Evolutionary conservation across 768 basidiomycete species (phyloP).

Genomic region (Russula sp.): DNA sequence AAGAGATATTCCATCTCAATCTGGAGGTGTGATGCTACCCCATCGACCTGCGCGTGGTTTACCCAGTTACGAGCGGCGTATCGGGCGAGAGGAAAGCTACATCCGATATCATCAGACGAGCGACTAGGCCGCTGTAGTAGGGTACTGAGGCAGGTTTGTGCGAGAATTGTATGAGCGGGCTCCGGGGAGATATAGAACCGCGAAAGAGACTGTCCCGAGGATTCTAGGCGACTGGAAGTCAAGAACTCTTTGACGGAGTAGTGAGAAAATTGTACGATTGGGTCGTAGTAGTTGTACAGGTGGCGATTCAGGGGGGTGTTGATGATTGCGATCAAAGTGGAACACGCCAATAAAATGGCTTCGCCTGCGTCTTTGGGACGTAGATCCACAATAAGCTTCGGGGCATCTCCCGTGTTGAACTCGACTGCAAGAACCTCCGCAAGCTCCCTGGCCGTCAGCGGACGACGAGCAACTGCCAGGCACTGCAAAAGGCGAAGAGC

Average conservation of each 20-base stretch:
- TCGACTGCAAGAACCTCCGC: neutral
- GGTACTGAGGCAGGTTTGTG: constrained; percentile 3
- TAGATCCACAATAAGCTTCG: neutral
- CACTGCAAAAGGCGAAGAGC: neutral
- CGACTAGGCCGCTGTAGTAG: neutral
- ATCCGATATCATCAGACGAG: too few species aligned
- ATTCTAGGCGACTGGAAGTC: neutral
- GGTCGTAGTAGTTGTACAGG: neutral
- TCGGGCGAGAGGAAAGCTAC: neutral
- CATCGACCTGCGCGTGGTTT: neutral
- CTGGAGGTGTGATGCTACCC: neutral
- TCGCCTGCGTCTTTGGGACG: neutral
- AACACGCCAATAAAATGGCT: neutral
- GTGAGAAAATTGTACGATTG: constrained; percentile 6
- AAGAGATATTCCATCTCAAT: neutral
- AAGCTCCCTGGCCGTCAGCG: neutral
- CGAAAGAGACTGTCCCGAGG: neutral
- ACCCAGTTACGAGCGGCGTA: neutral
- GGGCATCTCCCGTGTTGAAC: neutral
- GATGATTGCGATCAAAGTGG: neutral
- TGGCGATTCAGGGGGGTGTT: neutral
- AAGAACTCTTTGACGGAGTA: constrained; percentile 3
- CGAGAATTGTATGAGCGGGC: neutral
- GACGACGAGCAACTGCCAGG: neutral
- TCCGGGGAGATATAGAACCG: neutral